Evolutionary conservation across 805 yeast species (phyloP), one percentile per base, ranked within the genome.

Genomic region (Lachancea cidri): DNA sequence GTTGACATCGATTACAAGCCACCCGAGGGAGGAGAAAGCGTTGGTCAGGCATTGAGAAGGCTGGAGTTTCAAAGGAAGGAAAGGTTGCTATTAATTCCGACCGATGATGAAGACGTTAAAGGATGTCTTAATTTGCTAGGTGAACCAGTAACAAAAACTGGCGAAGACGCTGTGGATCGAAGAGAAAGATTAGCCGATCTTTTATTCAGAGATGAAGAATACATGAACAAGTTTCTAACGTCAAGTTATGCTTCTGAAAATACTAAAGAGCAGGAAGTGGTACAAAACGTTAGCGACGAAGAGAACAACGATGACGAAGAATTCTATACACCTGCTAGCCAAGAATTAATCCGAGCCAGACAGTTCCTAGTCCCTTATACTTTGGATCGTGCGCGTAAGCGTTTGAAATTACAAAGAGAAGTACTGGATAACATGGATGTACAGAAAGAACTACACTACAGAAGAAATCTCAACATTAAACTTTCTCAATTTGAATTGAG

Each of bases 261-360:
- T 39, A 13, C 7, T 7, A 22, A 11, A 22, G 27, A 22, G 27
- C 60, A 46, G 3, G 63, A 44, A 2, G 61, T 48, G 2, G 64
- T n/a, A n/a, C n/a, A n/a, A n/a, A n/a, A n/a, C n/a, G n/a, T n/a
- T 15, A 15, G 52, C 1, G 68, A 58, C 5, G 73, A 61, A 1
- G 72, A 63, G 1, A 76, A 66, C 2, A 79, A 71, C 1, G 81
- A 78, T 7, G 82, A 85, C 11, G 94, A 82, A 38, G 95, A 87
- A 45, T 88, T 83, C 54, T 87, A 79, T 54, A 87, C 96, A 0
- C 95, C 94, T 0, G 96, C 94, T 0, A 61, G 74, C 0, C 65
- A 63, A 3, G 74, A 69, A 4, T 60, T 89, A 7, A 62, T 71
- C 5, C 64, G 68, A 1, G 71, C 77, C 0, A 70, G 98, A 38